These are phyloP conservation scores for Rhizomucor miehei DNA, from an alignment of 371 early-diverging fungal species.

Conservation along the genomic window DNA sequence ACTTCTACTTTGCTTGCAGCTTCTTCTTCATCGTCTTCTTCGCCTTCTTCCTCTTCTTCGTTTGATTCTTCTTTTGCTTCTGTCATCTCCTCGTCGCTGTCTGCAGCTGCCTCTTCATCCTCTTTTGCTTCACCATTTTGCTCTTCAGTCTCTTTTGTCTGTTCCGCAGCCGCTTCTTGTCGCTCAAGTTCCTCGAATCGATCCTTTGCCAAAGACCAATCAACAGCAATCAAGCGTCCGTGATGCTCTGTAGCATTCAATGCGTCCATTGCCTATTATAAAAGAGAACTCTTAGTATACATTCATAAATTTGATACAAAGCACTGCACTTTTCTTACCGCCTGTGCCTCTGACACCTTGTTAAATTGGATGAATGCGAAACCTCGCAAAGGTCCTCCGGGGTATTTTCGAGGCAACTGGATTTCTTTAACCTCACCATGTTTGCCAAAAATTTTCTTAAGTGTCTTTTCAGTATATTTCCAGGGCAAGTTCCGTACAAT, in stretches of 20 bases:
- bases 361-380: constrained; percentile 9
- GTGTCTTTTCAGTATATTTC: constrained; percentile 65
- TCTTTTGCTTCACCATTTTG: constrained; percentile 15
- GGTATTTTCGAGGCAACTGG: constrained; percentile 73
- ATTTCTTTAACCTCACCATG: constrained; percentile 66
- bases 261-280: constrained; percentile 7
- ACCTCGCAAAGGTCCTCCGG: constrained; percentile 58
- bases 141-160: constrained; percentile 50
- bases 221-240: constrained; percentile 11
- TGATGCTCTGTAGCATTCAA: constrained; percentile 11
- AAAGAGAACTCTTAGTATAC: background rate
- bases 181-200: constrained; percentile 60
- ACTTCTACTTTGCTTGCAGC: constrained; percentile 22
- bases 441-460: constrained; percentile 53
- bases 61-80: constrained; percentile 20
- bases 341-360: constrained; percentile 8
- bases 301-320: no score
- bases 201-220: constrained; percentile 78
- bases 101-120: constrained; percentile 20
- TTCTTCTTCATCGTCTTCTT: constrained; percentile 14
- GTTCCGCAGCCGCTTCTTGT: constrained; percentile 18
- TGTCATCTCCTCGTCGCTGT: constrained; percentile 24
- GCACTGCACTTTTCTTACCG: no score
- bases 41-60: constrained; percentile 13
- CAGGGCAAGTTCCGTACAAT: constrained; percentile 92